These are phyloP conservation scores for Verbascum thapsus DNA, from an alignment of 257 asterid species.

Conservation along the genomic window DNA sequence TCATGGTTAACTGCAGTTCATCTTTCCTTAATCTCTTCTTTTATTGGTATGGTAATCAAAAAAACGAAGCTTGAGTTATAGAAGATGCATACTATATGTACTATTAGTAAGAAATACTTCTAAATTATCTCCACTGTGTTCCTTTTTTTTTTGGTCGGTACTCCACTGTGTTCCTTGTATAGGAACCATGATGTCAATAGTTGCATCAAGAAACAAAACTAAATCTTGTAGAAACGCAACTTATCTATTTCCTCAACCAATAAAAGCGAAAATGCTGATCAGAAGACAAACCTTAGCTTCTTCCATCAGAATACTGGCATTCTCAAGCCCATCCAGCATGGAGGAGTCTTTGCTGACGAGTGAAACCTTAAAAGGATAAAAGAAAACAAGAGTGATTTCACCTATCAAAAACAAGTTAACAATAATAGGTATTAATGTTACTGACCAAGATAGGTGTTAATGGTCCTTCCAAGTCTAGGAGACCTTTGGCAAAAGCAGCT, in stretches of 20 bases:
- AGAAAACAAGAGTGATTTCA: constrained; percentile 14
- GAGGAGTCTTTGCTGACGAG: constrained; percentile 99
- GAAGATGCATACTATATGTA: background rate
- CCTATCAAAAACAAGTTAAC: background rate
- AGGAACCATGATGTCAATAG: background rate
- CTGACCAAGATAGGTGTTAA: constrained; percentile 96
- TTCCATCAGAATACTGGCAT: constrained; percentile 87
- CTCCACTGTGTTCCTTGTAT: too few relatives aligned
- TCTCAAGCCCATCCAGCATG: constrained; percentile 96
- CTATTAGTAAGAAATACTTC: background rate
- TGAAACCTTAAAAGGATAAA: constrained; percentile 62
- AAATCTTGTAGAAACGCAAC: background rate
- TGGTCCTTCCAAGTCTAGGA: constrained; percentile 96
- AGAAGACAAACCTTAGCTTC: constrained; percentile 81
- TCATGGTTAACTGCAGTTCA: too few relatives aligned
- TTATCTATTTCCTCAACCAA: constrained; percentile 4
- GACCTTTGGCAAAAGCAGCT: constrained; percentile 99
- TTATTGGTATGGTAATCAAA: too few relatives aligned
- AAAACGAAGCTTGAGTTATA: background rate
- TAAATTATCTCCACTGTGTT: too few relatives aligned
- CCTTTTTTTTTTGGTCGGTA: too few relatives aligned
- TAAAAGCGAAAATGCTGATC: constrained; percentile 24
- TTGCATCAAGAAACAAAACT: background rate
- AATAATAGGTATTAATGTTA: constrained; percentile 23
- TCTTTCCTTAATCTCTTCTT: too few relatives aligned